phyloP scores from a whole-genome alignment of 129 eudicot species.

The Flaveria trinervia region DNA sequence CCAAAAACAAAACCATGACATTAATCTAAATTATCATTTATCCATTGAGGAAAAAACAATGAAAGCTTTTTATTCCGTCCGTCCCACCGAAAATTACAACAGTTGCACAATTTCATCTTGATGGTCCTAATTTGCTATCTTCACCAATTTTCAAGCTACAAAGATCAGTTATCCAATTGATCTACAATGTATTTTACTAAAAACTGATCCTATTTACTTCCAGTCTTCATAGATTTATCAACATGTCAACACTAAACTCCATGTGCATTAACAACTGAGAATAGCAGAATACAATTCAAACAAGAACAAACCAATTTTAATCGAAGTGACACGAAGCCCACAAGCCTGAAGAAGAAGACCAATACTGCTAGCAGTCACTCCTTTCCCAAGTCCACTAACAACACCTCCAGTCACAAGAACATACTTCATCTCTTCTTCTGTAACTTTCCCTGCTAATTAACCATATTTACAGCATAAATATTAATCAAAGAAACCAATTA shows the following conservation, averaged over 20 bases:
- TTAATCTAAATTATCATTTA: slow-evolving; percentile 43
- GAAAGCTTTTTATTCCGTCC: slow-evolving; percentile 33
- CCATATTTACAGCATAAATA: not conserved
- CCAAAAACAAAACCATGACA: slow-evolving; percentile 30
- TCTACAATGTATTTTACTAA: not conserved
- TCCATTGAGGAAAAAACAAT: slow-evolving; percentile 39
- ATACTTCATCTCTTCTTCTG: slow-evolving; percentile 56
- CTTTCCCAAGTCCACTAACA: slow-evolving; percentile 89
- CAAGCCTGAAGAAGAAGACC: slow-evolving; percentile 88
- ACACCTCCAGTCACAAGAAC: slow-evolving; percentile 91
- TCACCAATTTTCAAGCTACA: slow-evolving; percentile 16
- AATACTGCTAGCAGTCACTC: slow-evolving; percentile 93
- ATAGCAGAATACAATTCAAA: not conserved
- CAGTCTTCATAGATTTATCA: not conserved
- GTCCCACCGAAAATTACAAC: slow-evolving; percentile 15
- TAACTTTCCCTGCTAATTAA: slow-evolving; percentile 12
- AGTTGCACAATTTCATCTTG: slow-evolving; percentile 11
- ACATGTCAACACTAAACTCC: not conserved
- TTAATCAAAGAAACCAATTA: not conserved
- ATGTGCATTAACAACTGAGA: not conserved
- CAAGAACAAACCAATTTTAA: slow-evolving; percentile 58
- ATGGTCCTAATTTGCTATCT: not conserved
- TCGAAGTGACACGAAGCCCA: slow-evolving; percentile 82
- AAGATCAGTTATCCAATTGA: not conserved
- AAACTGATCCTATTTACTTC: not conserved